Evolutionary conservation across 768 basidiomycete genomes (phyloP).

Genomic region (Mycena rosella): DNA sequence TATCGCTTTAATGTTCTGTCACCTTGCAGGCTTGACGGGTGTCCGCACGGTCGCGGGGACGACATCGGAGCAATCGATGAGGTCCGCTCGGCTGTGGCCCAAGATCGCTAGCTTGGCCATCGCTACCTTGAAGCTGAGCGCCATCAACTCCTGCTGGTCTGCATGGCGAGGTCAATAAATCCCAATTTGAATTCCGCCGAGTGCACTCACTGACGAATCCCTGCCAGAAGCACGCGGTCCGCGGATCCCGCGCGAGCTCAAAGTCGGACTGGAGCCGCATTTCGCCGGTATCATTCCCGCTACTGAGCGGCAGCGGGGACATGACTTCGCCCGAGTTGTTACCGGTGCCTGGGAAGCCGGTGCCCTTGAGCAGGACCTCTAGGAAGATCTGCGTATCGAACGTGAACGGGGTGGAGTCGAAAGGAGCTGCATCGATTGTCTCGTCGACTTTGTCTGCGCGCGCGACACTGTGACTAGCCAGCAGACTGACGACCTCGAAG

Average conservation of each 20-base stretch:
- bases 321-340: conserved; percentile 47
- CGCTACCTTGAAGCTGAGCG: not conserved
- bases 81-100: not conserved
- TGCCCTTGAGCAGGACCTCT: conserved; percentile 48
- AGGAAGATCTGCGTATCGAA: conserved; percentile 54
- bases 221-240: conserved; percentile 43
- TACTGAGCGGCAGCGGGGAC: conserved; percentile 43
- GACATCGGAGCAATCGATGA: conserved; percentile 19
- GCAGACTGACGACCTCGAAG: conserved; percentile 42
- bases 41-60: conserved; percentile 1
- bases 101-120: conserved; percentile 19
- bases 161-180: not conserved
- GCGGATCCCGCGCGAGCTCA: conserved; percentile 37
- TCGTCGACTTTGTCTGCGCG: conserved; percentile 45
- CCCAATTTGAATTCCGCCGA: too few species aligned
- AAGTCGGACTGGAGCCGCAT: conserved; percentile 57
- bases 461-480: conserved; percentile 44
- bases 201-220: conserved; percentile 22
- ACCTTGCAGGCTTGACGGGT: conserved; percentile 4
- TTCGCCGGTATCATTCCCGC: conserved; percentile 45
- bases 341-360: conserved; percentile 34
- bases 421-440: conserved; percentile 46
- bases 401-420: conserved; percentile 52
- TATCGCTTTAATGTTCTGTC: not conserved
- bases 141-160: conserved; percentile 15